Conservation (phyloP, 2,329 filamentous ascomycete species). For the Colletotrichum sp. region DNA sequence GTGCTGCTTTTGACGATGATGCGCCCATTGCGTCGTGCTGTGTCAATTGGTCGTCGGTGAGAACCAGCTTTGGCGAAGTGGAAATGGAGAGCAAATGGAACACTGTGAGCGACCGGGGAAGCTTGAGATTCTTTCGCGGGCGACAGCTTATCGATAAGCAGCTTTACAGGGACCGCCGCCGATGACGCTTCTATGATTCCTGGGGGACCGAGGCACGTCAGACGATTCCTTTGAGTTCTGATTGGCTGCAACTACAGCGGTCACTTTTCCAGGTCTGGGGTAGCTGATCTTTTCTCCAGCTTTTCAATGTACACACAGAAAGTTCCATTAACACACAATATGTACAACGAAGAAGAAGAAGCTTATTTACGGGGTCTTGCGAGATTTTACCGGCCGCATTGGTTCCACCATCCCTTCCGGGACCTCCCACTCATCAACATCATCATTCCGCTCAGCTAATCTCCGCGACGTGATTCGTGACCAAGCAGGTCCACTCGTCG, state of each 20-base stretch:
- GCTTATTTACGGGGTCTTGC: background rate
- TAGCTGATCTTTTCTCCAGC: background rate
- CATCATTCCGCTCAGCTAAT: conserved; percentile 2
- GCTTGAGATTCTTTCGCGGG: background rate
- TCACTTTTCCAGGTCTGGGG: background rate
- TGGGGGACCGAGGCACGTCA: background rate
- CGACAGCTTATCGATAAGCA: conserved; percentile 11
- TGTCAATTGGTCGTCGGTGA: background rate
- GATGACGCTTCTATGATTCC: conserved; percentile 15
- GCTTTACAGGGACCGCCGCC: background rate
- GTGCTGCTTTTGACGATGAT: conserved; percentile 49
- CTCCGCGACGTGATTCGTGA: conserved; percentile 43
- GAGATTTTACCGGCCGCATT: background rate
- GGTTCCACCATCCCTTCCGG: background rate
- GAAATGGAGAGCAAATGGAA: background rate
- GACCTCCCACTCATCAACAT: background rate
- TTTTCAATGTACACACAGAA: background rate
- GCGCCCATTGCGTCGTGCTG: conserved; percentile 42
- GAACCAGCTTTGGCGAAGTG: background rate
- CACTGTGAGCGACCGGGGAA: background rate
- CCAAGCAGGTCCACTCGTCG: conserved; percentile 46
- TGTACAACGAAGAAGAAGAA: conserved; percentile 1
- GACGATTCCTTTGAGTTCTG: background rate
- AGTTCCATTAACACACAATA: background rate
- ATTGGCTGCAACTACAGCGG: background rate